These are phyloP conservation scores for Pyrrhoderma noxium DNA, from an alignment of 1,284 basidiomycete species.

Conservation along the genomic window DNA sequence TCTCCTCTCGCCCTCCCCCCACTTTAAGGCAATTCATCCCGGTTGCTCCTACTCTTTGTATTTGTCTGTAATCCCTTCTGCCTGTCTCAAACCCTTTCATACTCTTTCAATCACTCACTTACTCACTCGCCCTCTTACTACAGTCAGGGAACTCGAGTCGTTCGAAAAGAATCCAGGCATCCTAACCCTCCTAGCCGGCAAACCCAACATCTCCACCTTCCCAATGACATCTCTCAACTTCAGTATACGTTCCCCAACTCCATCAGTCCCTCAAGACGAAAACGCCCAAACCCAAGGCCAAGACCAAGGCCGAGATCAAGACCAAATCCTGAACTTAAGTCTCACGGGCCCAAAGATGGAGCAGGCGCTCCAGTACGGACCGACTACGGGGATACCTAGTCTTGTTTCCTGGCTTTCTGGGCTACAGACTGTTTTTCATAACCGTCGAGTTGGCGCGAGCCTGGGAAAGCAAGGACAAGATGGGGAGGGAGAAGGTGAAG, in stretches of 20 bases:
- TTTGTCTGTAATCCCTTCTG: too few relatives aligned
- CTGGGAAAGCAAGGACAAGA: too few relatives aligned
- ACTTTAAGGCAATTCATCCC: too few relatives aligned
- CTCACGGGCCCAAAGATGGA: conserved; percentile 54
- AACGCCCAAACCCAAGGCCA: too few relatives aligned
- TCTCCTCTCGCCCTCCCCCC: too few relatives aligned
- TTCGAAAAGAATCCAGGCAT: conserved; percentile 76
- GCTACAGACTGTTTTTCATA: conserved; percentile 62
- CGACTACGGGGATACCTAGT: conserved; percentile 61
- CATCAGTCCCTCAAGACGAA: too few relatives aligned
- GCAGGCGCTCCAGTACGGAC: conserved; percentile 70
- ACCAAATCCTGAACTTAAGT: conserved; percentile 37
- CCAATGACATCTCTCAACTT: conserved; percentile 76
- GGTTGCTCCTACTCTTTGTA: too few relatives aligned
- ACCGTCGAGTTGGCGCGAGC: too few relatives aligned
- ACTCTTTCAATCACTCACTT: too few relatives aligned
- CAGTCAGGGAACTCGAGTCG: conserved; percentile 58
- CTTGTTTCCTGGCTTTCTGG: conserved; percentile 61
- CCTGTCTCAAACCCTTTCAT: too few relatives aligned
- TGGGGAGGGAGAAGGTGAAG: conserved; percentile 29
- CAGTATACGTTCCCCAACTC: conserved; percentile 42
- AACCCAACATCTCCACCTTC: conserved; percentile 84
- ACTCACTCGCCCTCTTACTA: too few relatives aligned
- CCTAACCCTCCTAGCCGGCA: conserved; percentile 81
- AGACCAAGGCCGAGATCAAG: too few relatives aligned